Evolutionary conservation across 345 rosid genomes (phyloP), one percentile per base, ranked within the genome.

Genomic region (Pistacia atlantica): DNA sequence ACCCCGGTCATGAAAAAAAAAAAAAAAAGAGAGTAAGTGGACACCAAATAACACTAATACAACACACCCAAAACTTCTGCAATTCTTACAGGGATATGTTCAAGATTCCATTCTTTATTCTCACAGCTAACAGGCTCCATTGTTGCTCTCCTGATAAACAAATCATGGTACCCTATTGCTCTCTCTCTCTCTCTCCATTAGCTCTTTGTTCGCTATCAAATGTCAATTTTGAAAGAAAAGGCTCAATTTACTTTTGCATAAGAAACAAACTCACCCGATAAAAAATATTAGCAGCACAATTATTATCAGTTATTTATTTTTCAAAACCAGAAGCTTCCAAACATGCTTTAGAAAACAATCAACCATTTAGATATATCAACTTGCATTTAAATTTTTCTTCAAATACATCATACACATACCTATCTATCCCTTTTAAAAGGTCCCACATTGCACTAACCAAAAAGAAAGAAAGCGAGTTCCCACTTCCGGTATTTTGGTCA

Each of bases 361-460:
- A 65, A 46, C 65, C 62, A 64, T 65, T 73, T 71, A 81, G 69
- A 73, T 42, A 69, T 63, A 74, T 79, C 84, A 79, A 74, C 77
- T 84, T 81, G 83, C 83, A 71, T 38, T 22, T 69, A 77, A 79
- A 57, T 42, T 75, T 49, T 74, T 81, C 79, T 78, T 49, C 46
- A 70, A 55, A 83, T 62, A 59, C 81, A 82, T 87, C 71, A 83
- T 81, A 42, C 54, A 75, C 73, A 75, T 48, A 38, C 63, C 78
- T 77, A 66, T 83, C 85, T 77, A 82, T 58, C 81, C 80, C 87
- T 79, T 85, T 85, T 75, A 33, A 16, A 22, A 64, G 86, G 73
- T 37, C 87, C 89, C 80, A 79, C 85, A 49, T 70, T 61, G 87
- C 87, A 84, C 87, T 75, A 80, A 63, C 80, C 71, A 52, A 31